Percentiles rank a stretch among this genome's conserved stretches.
Evolutionary conservation across 2,329 filamentous ascomycete species (phyloP).

Genomic region (Thelonectria blattea): DNA sequence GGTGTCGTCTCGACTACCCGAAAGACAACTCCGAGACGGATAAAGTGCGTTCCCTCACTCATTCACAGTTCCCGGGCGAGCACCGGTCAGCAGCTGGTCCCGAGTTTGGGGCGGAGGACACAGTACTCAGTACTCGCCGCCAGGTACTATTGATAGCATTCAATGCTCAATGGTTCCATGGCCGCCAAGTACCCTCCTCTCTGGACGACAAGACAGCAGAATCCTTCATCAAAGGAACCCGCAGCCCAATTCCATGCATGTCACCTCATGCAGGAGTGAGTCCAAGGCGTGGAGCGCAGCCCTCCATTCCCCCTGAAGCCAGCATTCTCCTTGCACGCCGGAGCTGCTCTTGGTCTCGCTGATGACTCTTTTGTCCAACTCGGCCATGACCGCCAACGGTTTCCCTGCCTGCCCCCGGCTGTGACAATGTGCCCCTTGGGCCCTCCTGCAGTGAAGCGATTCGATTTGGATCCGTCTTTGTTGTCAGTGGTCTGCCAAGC

Average conservation of each 20-base stretch:
- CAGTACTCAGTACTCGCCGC: slow-evolving; percentile 10
- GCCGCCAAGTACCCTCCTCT: no score
- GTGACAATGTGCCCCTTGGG: not conserved
- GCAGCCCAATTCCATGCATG: slow-evolving; percentile 29
- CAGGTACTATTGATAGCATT: slow-evolving; percentile 26
- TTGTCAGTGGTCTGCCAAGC: slow-evolving; percentile 1
- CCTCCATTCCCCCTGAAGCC: slow-evolving; percentile 15
- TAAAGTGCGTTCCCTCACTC: slow-evolving; percentile 1
- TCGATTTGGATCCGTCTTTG: not conserved
- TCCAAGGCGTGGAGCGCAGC: slow-evolving; percentile 13
- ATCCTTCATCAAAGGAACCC: slow-evolving; percentile 12
- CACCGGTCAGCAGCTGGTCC: slow-evolving; percentile 8
- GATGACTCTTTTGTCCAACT: slow-evolving; percentile 22
- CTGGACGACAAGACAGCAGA: not conserved
- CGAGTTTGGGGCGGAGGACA: slow-evolving; percentile 18
- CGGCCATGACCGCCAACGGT: slow-evolving; percentile 23
- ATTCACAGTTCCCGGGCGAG: not conserved
- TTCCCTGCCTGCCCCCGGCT: slow-evolving; percentile 6
- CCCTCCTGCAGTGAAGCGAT: slow-evolving; percentile 16
- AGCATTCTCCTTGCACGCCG: slow-evolving; percentile 23
- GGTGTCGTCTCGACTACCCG: slow-evolving; percentile 4
- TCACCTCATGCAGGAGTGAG: slow-evolving; percentile 32
- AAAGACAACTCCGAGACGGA: not conserved
- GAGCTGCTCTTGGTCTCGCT: slow-evolving; percentile 26
- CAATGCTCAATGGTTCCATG: slow-evolving; percentile 20